These are phyloP conservation scores for Plantago rigida DNA, from an alignment of 305 asterid species.

Conservation along the genomic window DNA sequence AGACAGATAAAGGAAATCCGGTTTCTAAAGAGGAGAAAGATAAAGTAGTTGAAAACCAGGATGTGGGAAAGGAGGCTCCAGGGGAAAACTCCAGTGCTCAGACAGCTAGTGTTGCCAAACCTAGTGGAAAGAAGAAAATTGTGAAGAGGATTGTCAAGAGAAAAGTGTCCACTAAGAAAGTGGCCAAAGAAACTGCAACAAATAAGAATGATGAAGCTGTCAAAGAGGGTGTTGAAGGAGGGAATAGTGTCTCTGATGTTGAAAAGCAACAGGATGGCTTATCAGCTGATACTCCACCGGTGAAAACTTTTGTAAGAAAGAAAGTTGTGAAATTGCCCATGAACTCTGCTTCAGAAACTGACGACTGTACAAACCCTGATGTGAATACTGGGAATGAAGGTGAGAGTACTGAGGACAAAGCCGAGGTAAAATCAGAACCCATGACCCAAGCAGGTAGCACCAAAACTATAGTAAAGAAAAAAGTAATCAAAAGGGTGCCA, in stretches of 20 bases:
- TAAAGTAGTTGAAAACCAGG: slow-evolving; percentile 35
- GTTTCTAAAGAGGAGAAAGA: slow-evolving; percentile 38
- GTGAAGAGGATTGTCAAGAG: slow-evolving; percentile 70
- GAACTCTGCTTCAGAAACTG: slow-evolving; percentile 32
- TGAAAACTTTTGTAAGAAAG: slow-evolving; percentile 61
- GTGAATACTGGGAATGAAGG: slow-evolving; percentile 34
- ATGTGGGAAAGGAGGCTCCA: slow-evolving; percentile 26
- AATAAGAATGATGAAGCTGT: slow-evolving; percentile 35
- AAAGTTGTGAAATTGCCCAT: slow-evolving; percentile 44
- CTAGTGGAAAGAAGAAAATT: slow-evolving; percentile 73
- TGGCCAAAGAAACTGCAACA: slow-evolving; percentile 33
- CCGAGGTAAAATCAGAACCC: slow-evolving; percentile 33
- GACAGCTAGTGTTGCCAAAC: slow-evolving; percentile 39
- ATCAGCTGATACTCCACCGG: slow-evolving; percentile 36
- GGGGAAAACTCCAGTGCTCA: slow-evolving; percentile 36
- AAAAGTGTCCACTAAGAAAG: slow-evolving; percentile 52
- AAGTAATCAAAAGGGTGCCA: slow-evolving; percentile 61
- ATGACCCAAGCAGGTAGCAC: slow-evolving; percentile 38
- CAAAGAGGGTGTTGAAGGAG: slow-evolving; percentile 38
- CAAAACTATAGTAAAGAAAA: slow-evolving; percentile 57
- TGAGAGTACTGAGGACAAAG: slow-evolving; percentile 37
- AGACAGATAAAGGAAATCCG: slow-evolving; percentile 33
- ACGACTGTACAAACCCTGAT: slow-evolving; percentile 30
- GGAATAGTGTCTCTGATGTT: slow-evolving; percentile 35
- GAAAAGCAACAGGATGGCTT: slow-evolving; percentile 42